Evolutionary conservation across 768 basidiomycete genomes (phyloP).

Genomic region (Suillus alpinus): DNA sequence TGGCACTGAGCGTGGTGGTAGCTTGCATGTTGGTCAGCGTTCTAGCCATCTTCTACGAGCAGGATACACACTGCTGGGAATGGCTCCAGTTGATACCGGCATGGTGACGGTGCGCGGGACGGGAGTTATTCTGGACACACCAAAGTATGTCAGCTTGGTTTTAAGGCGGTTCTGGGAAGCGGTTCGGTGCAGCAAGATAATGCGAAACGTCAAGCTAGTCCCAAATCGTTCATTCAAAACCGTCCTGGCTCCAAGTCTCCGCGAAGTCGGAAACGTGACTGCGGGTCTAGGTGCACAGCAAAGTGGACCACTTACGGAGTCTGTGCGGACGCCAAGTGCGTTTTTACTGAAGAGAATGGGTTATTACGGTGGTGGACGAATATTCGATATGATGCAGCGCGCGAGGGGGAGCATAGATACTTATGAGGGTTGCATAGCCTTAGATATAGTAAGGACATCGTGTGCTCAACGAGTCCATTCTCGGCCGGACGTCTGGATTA

Average conservation of each 20-base stretch:
- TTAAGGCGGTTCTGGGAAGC: constrained; percentile 4
- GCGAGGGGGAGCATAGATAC: constrained; percentile 10
- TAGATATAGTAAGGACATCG: neutral
- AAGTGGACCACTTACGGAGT: constrained; percentile 16
- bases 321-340: constrained; percentile 12
- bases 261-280: neutral
- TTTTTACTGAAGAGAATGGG: constrained; percentile 8
- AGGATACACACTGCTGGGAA: constrained; percentile 10
- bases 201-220: constrained; percentile 1
- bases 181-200: neutral
- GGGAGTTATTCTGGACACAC: constrained; percentile 12
- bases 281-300: neutral
- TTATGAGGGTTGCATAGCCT: neutral
- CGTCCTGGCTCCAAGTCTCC: neutral
- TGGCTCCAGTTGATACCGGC: neutral
- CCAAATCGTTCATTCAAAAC: neutral
- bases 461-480: neutral
- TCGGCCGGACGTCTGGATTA: neutral
- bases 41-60: neutral
- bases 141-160: constrained; percentile 1
- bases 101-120: constrained; percentile 12
- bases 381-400: constrained; percentile 3
- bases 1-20: constrained; percentile 33
- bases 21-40: constrained; percentile 1
- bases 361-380: neutral